Base-by-base conservation (phyloP, 192 early-diverging fungal genomes). In the Bifiguratus adelaidae region DNA sequence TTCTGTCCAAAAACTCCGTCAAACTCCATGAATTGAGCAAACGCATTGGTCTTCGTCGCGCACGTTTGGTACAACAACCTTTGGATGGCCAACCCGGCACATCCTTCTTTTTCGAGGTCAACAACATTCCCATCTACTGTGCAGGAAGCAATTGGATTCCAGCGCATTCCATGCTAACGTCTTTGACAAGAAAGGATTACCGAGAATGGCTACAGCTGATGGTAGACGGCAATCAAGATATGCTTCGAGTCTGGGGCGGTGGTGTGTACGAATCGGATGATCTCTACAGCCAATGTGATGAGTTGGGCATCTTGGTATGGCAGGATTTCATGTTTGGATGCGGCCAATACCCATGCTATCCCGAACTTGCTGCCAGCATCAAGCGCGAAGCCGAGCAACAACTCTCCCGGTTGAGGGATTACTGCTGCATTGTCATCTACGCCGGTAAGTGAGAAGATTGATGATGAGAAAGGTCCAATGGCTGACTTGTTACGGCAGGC, bases 271-370 rank as follows among this genome's bases (percentile, higher is more conserved):
- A 34, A 34, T 34, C 32, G 4, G 59, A 71, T 48, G 58, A 57
- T 6, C 71, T 80, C 26, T 80, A 80, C 29, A 33, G 58, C 27
- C 2, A 63, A 0, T 78, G 74, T 24, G 66, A 75, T 47, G 63
- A 75, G 23, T 36, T 72, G 13, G 78, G 78, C 1, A 32, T 80
- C 11, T 57, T 80, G 41, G 70, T 80, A 4, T 80, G 76, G 76
- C 68, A 72, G 22, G 78, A 80, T n/a, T 76, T 79, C 50, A 77
- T 80, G 60, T n/a, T n/a, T n/a, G n/a, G n/a, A n/a, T n/a, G n/a
- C n/a, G n/a, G n/a, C n/a, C n/a, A n/a, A n/a, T n/a, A n/a, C n/a
- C n/a, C n/a, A n/a, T n/a, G n/a, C n/a, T n/a, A n/a, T n/a, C n/a
- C n/a, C n/a, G n/a, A n/a, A n/a, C n/a, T n/a, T n/a, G n/a, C n/a